Evolutionary conservation across 805 yeast genomes (phyloP), one percentile per base, ranked within the genome.

Genomic region (Yamadazyma scolyti): DNA sequence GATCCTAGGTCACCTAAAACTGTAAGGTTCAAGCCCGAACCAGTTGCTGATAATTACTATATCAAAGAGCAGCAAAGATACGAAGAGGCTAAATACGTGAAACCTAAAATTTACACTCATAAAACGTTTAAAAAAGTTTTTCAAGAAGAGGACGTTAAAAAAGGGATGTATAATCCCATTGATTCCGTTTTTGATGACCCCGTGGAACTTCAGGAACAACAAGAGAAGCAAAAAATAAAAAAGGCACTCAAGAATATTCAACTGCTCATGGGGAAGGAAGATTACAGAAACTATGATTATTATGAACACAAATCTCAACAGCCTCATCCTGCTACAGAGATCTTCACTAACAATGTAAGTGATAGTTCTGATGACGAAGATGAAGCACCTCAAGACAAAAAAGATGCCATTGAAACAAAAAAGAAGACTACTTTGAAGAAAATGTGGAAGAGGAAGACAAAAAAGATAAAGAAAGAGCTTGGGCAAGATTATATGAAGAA

Each of bases 101-200:
- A 60, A 39, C 68, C 68, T 5, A 55, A 48, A 12, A 30, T 50
- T 32, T 65, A 63, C 43, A 58, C 67, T 1, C 70, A 63, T 35
- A 57, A 56, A 31, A 64, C 69, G 1, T 62, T 64, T 38, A 37
- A 44, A 15, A 64, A 64, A 5, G 67, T 65, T 4, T 65, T 65
- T 34, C 39, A 41, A 9, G 56, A 57, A 23, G 46, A 46, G 15
- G 54, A 57, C 5, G 65, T 61, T 28, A 47, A 44, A 12, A 38
- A 41, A 20, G 54, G 47, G 21, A 47, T 46, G 24, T 56, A 58
- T 28, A 65, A 61, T 34, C 72, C 72, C 2, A 58, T 58, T 40
- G 68, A 63, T 32, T 43, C 49, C 23, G 71, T 66, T 5, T 66
- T 66, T 39, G 56, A 58, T 21, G 55, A 49, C 15, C 44, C 50